Conservation (phyloP, 495 filamentous ascomycete genomes). For the Hypoxylon lienhwacheense region DNA sequence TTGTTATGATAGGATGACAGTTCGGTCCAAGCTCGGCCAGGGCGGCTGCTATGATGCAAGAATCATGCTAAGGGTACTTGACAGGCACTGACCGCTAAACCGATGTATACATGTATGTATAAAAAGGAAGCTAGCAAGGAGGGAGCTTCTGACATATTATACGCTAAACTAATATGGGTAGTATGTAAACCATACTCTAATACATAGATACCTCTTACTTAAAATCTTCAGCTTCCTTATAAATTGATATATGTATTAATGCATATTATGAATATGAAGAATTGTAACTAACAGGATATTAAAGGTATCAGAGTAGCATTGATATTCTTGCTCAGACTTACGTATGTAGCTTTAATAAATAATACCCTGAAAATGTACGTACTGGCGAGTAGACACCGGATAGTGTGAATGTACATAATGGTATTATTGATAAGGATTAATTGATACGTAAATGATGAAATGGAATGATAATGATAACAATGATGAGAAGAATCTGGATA, state of each 20-base stretch:
- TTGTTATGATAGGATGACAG: constrained; percentile 31
- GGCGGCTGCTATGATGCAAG: constrained; percentile 37
- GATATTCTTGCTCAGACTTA: too few species aligned
- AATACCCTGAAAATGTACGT: too few species aligned
- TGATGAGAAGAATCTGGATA: constrained; percentile 35
- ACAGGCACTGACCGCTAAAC: constrained; percentile 36
- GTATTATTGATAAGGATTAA: constrained; percentile 7
- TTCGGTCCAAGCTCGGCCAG: constrained; percentile 39
- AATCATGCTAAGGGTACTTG: constrained; percentile 35
- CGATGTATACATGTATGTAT: too few species aligned
- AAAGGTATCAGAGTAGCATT: too few species aligned
- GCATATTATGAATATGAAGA: constrained; percentile 22
- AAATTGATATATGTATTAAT: constrained; percentile 16
- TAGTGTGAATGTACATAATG: constrained; percentile 1
- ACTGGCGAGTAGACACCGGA: too few species aligned
- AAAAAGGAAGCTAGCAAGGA: constrained; percentile 19
- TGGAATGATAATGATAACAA: constrained; percentile 28
- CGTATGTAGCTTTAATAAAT: too few species aligned
- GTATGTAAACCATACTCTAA: constrained; percentile 25
- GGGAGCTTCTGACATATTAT: neutral
- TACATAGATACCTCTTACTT: neutral
- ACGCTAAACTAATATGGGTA: constrained; percentile 32
- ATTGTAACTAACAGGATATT: constrained; percentile 12
- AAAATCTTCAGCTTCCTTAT: too few species aligned
- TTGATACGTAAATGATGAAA: constrained; percentile 19